Base-by-base conservation (phyloP, 2,329 filamentous ascomycete species). In the Zymoseptoria pseudotritici region DNA sequence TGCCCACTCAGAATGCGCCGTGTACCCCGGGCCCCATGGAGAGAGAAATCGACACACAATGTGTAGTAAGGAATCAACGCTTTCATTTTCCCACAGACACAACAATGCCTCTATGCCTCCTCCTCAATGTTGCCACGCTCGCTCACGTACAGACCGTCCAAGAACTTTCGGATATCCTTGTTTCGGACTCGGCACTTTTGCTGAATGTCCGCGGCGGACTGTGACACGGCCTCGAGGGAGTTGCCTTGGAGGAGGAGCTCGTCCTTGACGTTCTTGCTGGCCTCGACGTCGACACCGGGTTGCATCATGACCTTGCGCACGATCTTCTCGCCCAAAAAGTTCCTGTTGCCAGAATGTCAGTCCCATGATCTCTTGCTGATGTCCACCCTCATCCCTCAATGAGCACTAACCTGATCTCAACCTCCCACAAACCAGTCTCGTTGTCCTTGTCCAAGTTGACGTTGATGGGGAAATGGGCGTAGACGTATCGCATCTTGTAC, bases 121-220 rank as follows among this genome's bases (percentile, higher is more conserved):
- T 57, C 58, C 56, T 61, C 83, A 75, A 99, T 87, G 88, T 97
- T 96, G 81, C 89, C 89, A 84, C 91, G 89, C 89, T 99, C 94
- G 77, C 92, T 97, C 76, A 99, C 94, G 85, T 99, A 99, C 80
- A 99, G 86, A 87, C 94, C 94, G 83, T 99, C 95, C 86, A 99
- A 87, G 89, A 99, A 99, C 89, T 97, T 97, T 84, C 95, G 91
- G 85, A 99, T 99, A 96, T 99, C 94, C 91, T 99, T 99, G 90
- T 99, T 99, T 80, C 91, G 88, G 81, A 99, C 94, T 82, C 87
- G 87, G 91, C 94, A 99, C 82, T 94, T 92, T 83, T 99, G 94
- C 86, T 99, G 94, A 79, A 99, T 97, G 80, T 99, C 94, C 81
- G 94, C 94, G 71, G 94, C 94, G 77, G 88, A 91, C 84, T 99